Percentiles rank a stretch among this genome's conserved stretches.
Evolutionary conservation across 2,329 filamentous ascomycete genomes (phyloP).

Genomic region (Bertia moriformis): DNA sequence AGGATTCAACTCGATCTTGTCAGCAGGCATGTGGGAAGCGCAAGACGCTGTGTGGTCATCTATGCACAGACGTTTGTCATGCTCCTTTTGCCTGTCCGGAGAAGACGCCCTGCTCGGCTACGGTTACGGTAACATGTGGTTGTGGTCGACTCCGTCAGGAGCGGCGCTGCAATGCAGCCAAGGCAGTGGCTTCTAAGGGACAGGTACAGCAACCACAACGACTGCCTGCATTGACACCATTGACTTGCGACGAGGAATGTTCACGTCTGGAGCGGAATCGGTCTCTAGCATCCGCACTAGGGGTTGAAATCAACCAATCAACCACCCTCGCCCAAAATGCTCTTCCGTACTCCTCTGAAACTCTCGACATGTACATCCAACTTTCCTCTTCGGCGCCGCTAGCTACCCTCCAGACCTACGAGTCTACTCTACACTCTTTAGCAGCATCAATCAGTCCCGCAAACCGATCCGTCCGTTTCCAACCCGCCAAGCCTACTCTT

Average conservation of each 20-base stretch:
- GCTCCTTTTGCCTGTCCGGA: constrained; percentile 73
- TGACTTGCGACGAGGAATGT: constrained; percentile 88
- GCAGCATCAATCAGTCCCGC: constrained; percentile 53
- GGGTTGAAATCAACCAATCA: constrained; percentile 62
- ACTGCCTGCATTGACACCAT: constrained; percentile 41
- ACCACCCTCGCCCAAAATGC: constrained; percentile 42
- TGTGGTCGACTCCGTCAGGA: constrained; percentile 81
- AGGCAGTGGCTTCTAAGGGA: constrained; percentile 10
- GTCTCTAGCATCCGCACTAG: constrained; percentile 69
- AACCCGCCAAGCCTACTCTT: constrained; percentile 66
- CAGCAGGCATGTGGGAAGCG: constrained; percentile 57
- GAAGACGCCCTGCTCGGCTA: constrained; percentile 65
- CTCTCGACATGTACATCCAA: constrained; percentile 58
- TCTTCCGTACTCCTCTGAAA: constrained; percentile 70
- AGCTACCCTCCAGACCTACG: constrained; percentile 38
- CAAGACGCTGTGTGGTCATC: constrained; percentile 44
- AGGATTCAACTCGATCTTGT: constrained; percentile 54
- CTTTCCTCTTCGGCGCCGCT: constrained; percentile 44
- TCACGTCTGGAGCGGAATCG: constrained; percentile 71
- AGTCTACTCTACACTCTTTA: constrained; percentile 72
- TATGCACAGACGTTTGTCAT: constrained; percentile 61
- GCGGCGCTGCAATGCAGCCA: constrained; percentile 64
- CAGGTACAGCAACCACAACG: constrained; percentile 22
- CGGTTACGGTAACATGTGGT: constrained; percentile 68
- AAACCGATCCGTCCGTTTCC: constrained; percentile 68